These are phyloP conservation scores for Periconia macrospinosa DNA, from an alignment of 2,329 filamentous ascomycete species.

Conservation along the genomic window DNA sequence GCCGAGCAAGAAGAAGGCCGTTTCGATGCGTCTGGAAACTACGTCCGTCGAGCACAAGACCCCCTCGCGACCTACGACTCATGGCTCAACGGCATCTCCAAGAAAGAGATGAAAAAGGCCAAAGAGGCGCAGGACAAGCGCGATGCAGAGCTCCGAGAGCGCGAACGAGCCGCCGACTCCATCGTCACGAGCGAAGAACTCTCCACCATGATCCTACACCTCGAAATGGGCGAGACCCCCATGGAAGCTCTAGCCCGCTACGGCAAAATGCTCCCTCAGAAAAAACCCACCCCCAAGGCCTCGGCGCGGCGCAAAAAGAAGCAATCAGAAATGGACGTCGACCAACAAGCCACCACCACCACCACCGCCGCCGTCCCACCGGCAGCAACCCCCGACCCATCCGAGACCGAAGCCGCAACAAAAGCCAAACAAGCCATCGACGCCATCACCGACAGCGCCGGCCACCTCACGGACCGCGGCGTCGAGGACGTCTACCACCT, in stretches of 20 bases:
- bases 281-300: slow-evolving; percentile 54
- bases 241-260: slow-evolving; percentile 85
- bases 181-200: slow-evolving; percentile 74
- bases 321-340: slow-evolving; percentile 72
- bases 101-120: slow-evolving; percentile 88
- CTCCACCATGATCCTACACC: slow-evolving; percentile 67
- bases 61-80: slow-evolving; percentile 87
- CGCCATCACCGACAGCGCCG: slow-evolving; percentile 84
- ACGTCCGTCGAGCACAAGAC: slow-evolving; percentile 83
- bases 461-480: slow-evolving; percentile 80
- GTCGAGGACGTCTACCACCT: slow-evolving; percentile 90
- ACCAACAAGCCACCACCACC: no score
- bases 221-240: slow-evolving; percentile 82
- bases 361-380: no score
- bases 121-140: slow-evolving; percentile 85
- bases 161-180: slow-evolving; percentile 73
- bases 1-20: slow-evolving; percentile 87
- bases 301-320: slow-evolving; percentile 44
- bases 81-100: slow-evolving; percentile 90
- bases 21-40: slow-evolving; percentile 92
- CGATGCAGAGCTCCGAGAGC: slow-evolving; percentile 73
- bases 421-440: slow-evolving; percentile 75
- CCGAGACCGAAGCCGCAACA: slow-evolving; percentile 69
- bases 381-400: slow-evolving; percentile 47
- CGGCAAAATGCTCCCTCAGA: slow-evolving; percentile 61